Evolutionary conservation across 2,329 filamentous ascomycete species (phyloP).

Genomic region (Alternaria gansuensis): DNA sequence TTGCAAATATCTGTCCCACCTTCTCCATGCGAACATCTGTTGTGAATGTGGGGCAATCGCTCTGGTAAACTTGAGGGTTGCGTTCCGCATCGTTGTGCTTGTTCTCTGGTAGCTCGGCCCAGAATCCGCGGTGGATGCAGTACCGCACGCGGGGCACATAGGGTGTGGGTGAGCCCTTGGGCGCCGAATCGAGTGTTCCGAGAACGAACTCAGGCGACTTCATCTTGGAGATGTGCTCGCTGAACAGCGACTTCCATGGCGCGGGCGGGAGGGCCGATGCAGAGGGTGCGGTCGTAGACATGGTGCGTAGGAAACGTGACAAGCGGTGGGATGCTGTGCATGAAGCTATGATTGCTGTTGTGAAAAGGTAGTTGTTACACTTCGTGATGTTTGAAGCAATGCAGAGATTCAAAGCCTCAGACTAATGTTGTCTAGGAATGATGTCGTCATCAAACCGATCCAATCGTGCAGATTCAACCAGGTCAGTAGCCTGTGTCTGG

Average conservation of each 20-base stretch:
- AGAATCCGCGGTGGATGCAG: conserved; percentile 88
- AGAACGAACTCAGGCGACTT: conserved; percentile 61
- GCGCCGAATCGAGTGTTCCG: conserved; percentile 58
- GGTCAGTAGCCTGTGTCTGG: conserved; percentile 15
- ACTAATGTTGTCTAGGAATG: conserved; percentile 19
- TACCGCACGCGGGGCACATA: conserved; percentile 71
- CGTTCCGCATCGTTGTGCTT: conserved; percentile 74
- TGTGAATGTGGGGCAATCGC: conserved; percentile 82
- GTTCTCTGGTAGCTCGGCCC: conserved; percentile 75
- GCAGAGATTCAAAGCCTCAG: conserved; percentile 2
- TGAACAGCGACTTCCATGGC: conserved; percentile 63
- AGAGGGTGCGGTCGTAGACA: conserved; percentile 57
- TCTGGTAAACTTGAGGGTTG: conserved; percentile 76
- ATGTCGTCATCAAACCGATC: conserved; percentile 34
- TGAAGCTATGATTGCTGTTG: conserved; percentile 53
- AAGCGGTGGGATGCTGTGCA: conserved; percentile 49
- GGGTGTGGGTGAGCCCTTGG: conserved; percentile 52
- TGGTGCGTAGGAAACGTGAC: conserved; percentile 54
- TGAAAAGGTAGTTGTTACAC: conserved; percentile 1
- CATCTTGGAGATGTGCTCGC: conserved; percentile 60
- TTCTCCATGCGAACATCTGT: conserved; percentile 92
- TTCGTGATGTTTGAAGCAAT: conserved; percentile 8
- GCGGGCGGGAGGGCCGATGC: conserved; percentile 53
- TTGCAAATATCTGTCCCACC: conserved; percentile 72
- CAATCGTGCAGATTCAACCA: conserved; percentile 22